Base-by-base conservation (phyloP, 2,329 filamentous ascomycete species). In the Chalara sp. region DNA sequence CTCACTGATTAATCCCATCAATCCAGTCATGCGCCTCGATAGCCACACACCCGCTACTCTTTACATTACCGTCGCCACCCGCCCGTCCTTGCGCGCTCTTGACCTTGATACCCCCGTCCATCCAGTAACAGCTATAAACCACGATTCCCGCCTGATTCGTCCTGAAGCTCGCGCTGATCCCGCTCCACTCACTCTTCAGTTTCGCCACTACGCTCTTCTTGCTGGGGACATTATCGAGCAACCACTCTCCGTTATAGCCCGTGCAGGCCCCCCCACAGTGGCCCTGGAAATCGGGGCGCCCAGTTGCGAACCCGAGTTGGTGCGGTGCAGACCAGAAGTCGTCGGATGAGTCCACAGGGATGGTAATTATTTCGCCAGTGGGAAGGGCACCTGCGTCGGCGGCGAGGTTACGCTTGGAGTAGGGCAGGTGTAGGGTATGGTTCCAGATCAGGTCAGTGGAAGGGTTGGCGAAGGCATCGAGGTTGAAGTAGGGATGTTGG, bases 61-160 rank as follows among this genome's bases (percentile, higher is more conserved):
- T 75, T 6, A 81, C 74, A 37, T 58, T 56, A 55, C 65, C 72
- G 42, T 61, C 67, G n/a, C 67, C 63, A 2, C 61, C 65, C 28
- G 58, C 61, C 40, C 77, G 70, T 11, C 80, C 80, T 68, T 85
- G 81, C 1, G 77, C 81, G 43, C 71, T 73, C 69, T 84, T 84
- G 50, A 84, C 61, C 0, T 74, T 64, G 2, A 76, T 69, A n/a
- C 31, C 44, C 41, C 53, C 57, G 56, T 33, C 72, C 63, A 74
- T 73, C 73, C 74, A 77, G 51, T 72, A 72, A 70, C 86, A 90
- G 44, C 78, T 79, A 75, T 95, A 96, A 62, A 96, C 78, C 70
- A 96, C 90, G 69, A 93, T 82, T 6, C 88, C 89, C n/a, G 86
- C 81, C 71, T 95, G 90, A 70, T 95, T 88, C 6, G 83, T 82